These are phyloP conservation scores for Hygrocybe coccinea DNA, from an alignment of 768 basidiomycete species.

Conservation along the genomic window DNA sequence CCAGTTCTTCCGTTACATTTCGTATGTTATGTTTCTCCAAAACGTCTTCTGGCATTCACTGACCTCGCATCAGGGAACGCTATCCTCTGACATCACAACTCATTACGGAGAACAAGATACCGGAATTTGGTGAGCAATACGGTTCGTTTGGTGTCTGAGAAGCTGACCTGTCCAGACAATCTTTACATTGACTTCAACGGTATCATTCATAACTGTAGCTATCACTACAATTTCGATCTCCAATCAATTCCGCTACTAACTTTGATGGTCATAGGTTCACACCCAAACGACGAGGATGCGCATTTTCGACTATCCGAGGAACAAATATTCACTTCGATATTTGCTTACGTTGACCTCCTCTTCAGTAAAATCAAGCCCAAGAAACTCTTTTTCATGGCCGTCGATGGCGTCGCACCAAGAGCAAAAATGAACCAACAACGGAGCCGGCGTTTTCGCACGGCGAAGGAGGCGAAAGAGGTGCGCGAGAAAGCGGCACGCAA, in stretches of 20 bases:
- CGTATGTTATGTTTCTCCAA: neutral
- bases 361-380: slow-evolving; percentile 97
- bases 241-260: slow-evolving; percentile 21
- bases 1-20: slow-evolving; percentile 85
- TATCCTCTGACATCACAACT: slow-evolving; percentile 98
- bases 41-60: neutral
- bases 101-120: slow-evolving; percentile 97
- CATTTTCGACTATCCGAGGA: slow-evolving; percentile 95
- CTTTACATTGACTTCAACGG: slow-evolving; percentile 93
- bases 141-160: neutral
- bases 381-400: slow-evolving; percentile 98
- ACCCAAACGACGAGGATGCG: slow-evolving; percentile 94
- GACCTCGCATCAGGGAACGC: slow-evolving; percentile 60
- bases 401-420: slow-evolving; percentile 94
- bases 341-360: slow-evolving; percentile 93
- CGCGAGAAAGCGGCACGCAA: slow-evolving; percentile 81
- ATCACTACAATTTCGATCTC: neutral
- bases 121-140: slow-evolving; percentile 76
- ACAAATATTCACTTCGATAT: slow-evolving; percentile 95
- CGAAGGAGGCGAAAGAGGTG: slow-evolving; percentile 85
- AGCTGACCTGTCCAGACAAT: slow-evolving; percentile 53
- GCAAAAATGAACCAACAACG: slow-evolving; percentile 99
- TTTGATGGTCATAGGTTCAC: slow-evolving; percentile 55
- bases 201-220: slow-evolving; percentile 79
- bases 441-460: slow-evolving; percentile 87